Percentiles rank a stretch among this genome's conserved stretches.
These are phyloP conservation scores for Coniophora puteana DNA, from an alignment of 1,284 basidiomycete genomes.

Conservation along the genomic window DNA sequence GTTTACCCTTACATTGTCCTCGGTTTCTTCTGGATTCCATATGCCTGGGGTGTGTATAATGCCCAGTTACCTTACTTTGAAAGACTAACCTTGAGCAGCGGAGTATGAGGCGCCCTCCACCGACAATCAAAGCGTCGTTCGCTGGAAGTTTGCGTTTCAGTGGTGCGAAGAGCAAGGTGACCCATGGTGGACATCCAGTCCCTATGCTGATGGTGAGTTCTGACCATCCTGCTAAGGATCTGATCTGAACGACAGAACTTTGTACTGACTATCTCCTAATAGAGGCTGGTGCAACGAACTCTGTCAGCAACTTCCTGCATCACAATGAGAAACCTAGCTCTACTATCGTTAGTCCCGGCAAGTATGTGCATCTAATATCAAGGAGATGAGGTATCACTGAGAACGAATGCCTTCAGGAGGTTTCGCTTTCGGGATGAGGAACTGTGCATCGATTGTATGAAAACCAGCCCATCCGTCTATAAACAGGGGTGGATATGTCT, in stretches of 20 bases:
- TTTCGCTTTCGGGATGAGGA: no score
- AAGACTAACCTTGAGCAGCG: conserved; percentile 37
- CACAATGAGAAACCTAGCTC: no score
- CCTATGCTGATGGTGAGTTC: no score
- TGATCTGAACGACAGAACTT: no score
- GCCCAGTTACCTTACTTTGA: conserved; percentile 6
- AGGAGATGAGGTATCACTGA: no score
- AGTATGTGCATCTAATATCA: no score
- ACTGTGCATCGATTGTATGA: conserved; percentile 33
- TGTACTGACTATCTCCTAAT: no score
- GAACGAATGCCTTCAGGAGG: no score
- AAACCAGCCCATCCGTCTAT: conserved; percentile 52
- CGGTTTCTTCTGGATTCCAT: conserved; percentile 66
- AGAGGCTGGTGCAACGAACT: no score
- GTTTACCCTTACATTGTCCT: conserved; percentile 69
- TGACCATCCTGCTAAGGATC: no score
- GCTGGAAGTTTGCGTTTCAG: conserved; percentile 77
- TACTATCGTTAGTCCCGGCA: no score
- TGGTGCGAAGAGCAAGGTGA: conserved; percentile 70
- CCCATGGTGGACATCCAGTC: conserved; percentile 23
- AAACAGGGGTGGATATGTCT: conserved; percentile 58
- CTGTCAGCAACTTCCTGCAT: no score
- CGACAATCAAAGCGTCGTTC: conserved; percentile 45
- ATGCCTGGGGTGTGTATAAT: conserved; percentile 70
- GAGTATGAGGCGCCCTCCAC: conserved; percentile 55